Evolutionary conservation across 2,329 filamentous ascomycete species (phyloP).

Genomic region (Pestalotiopsis sp.): DNA sequence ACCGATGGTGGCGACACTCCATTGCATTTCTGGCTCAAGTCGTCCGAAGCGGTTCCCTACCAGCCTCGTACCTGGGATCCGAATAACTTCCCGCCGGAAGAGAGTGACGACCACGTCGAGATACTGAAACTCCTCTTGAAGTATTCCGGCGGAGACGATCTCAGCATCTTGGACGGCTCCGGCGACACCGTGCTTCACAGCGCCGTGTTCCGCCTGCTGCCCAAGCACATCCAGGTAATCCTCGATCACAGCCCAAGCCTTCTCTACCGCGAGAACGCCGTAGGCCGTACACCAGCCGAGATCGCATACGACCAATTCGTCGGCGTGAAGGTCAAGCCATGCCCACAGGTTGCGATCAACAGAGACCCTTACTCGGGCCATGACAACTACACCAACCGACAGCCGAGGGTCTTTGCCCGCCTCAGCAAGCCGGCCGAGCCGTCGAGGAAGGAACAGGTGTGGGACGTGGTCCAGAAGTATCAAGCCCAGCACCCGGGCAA

Average conservation of each 20-base stretch:
- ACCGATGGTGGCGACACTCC: constrained; percentile 62
- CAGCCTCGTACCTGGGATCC: constrained; percentile 19
- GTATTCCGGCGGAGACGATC: constrained; percentile 58
- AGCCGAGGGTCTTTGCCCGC: constrained; percentile 17
- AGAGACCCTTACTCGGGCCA: neutral
- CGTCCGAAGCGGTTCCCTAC: constrained; percentile 18
- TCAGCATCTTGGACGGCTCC: constrained; percentile 63
- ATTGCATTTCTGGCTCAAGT: constrained; percentile 61
- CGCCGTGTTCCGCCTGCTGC: constrained; percentile 44
- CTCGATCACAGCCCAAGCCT: constrained; percentile 61
- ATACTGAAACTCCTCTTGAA: constrained; percentile 54
- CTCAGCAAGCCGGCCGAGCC: neutral
- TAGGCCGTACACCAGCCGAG: constrained; percentile 74
- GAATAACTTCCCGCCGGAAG: constrained; percentile 22
- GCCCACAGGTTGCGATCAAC: constrained; percentile 13
- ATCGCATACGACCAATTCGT: constrained; percentile 61
- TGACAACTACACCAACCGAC: constrained; percentile 14
- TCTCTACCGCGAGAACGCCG: constrained; percentile 73
- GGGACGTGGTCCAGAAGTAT: constrained; percentile 28
- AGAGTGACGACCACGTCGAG: constrained; percentile 34
- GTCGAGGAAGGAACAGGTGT: constrained; percentile 24
- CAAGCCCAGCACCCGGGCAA: constrained; percentile 32
- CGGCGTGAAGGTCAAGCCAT: constrained; percentile 36
- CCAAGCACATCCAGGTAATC: constrained; percentile 44
- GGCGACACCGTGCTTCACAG: constrained; percentile 69